A percentile compares a stretch with the other conserved stretches of the same genome.
Conservation (phyloP, 345 rosid species). For the Balakata baccata region DNA sequence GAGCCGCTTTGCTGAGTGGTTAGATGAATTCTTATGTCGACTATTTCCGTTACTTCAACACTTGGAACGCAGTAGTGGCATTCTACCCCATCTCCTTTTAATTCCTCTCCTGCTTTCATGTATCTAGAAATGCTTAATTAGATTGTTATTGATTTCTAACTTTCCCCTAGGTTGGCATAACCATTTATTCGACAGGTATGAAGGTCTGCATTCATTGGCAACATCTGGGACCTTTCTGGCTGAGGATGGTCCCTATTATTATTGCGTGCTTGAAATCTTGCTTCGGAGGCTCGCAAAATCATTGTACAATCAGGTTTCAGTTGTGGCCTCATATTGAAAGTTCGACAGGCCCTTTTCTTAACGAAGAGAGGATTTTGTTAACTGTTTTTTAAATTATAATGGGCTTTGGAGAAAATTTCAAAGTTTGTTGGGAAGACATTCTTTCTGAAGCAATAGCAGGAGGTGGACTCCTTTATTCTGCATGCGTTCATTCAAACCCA, state of each 20-base stretch:
- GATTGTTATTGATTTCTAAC: background rate
- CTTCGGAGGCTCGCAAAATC: constrained; percentile 86
- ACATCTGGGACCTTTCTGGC: constrained; percentile 94
- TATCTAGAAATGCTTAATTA: background rate
- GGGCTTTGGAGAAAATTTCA: constrained; percentile 94
- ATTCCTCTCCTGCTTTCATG: background rate
- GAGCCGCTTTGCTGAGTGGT: constrained; percentile 88
- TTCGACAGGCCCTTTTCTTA: background rate
- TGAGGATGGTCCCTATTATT: constrained; percentile 95
- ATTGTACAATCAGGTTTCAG: constrained; percentile 70
- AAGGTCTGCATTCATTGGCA: constrained; percentile 84
- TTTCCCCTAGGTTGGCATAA: constrained; percentile 6
- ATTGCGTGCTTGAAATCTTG: constrained; percentile 96
- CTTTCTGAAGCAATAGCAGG: constrained; percentile 99
- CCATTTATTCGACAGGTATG: constrained; percentile 54
- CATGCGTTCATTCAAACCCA: constrained; percentile 92
- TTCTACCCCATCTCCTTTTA: background rate
- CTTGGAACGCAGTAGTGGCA: constrained; percentile 69
- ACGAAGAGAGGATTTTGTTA: constrained; percentile 7
- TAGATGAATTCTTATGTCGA: constrained; percentile 91
- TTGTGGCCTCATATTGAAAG: constrained; percentile 20
- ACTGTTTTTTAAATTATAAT: constrained; percentile 26
- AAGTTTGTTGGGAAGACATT: constrained; percentile 84
- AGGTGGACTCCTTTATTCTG: constrained; percentile 97
- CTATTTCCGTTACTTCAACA: constrained; percentile 80